phyloP scores from a whole-genome alignment of 2,329 filamentous ascomycete species.

The Geosmithia flava region DNA sequence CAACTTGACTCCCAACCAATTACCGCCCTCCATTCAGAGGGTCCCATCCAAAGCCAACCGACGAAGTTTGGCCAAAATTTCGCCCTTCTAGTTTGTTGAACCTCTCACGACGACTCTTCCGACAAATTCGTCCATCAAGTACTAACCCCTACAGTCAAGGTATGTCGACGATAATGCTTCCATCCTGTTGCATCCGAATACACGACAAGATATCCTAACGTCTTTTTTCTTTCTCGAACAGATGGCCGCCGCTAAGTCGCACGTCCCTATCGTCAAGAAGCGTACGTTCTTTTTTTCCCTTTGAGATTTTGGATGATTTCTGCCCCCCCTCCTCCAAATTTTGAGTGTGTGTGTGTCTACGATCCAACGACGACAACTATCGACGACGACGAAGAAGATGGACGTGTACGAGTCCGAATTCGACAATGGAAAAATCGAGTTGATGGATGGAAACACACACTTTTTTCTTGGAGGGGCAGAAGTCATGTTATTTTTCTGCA shows the following conservation, averaged over 20 bases:
- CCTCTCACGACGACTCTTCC: slow-evolving; percentile 15
- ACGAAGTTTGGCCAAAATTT: slow-evolving; percentile 16
- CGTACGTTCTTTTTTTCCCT: slow-evolving; percentile 51
- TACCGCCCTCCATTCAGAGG: neutral
- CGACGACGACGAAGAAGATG: neutral
- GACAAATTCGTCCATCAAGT: slow-evolving; percentile 17
- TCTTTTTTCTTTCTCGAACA: slow-evolving; percentile 22
- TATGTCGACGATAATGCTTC: slow-evolving; percentile 8
- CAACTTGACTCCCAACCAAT: neutral
- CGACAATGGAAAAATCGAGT: no score
- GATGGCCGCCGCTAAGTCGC: slow-evolving; percentile 99
- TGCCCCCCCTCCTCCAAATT: slow-evolving; percentile 3
- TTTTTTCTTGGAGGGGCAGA: no score
- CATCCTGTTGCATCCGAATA: neutral
- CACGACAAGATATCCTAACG: slow-evolving; percentile 2
- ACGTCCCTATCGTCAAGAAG: slow-evolving; percentile 99
- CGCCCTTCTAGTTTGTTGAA: slow-evolving; percentile 12
- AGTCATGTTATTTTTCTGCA: neutral
- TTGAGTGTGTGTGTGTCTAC: no score
- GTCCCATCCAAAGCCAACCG: neutral
- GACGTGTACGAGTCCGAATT: no score
- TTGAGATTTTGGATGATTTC: slow-evolving; percentile 4
- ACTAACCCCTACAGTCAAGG: slow-evolving; percentile 25
- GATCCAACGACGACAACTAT: slow-evolving; percentile 1
- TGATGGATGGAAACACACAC: no score